Evolutionary conservation across 1,284 basidiomycete species (phyloP), one percentile per base, ranked within the genome.

Genomic region (Vanrija pseudolonga): DNA sequence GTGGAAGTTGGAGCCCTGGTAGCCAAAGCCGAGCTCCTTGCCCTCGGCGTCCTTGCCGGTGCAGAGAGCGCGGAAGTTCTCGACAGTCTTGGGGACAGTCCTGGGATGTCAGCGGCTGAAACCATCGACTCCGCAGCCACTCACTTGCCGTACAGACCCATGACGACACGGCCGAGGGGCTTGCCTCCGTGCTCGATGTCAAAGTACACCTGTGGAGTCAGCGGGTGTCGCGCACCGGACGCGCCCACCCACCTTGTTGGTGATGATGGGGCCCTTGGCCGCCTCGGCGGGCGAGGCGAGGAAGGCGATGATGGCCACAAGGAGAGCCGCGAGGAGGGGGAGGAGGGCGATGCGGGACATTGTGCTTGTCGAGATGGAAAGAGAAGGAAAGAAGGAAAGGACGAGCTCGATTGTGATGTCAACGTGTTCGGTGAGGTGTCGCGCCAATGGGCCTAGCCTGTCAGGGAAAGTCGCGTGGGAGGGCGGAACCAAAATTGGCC

Each of bases 131-230:
- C 14, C 11, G 14, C 38, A 18, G n/a, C 19, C 17, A 61, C 74
- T 61, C 59, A 74, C 60, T 88, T 89, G 63, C 90, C 91, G 68
- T 88, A 93, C 44, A 95, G 84, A 66, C 90, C 91, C 65, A 93
- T 85, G 39, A 83, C 83, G 65, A 94, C 80, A 59, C 91, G 84
- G 56, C 93, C 93, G 36, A 96, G 57, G 47, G 85, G 80, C 76
- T 88, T 80, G 73, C 87, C 89, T 26, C 90, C 90, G 76, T 95
- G 90, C 67, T 88, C 85, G 59, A 96, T 86, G 77, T 96, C 92
- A 69, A 96, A 96, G 81, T 85, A 96, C 68, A 96, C 88, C 70
- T 67, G 38, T 17, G 7, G 9, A 14, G 22, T 45, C 15, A 38
- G 23, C 17, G 44, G 26, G n/a, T 22, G 4, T n/a, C 15, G 26